Base-by-base conservation (phyloP, 257 asterid genomes). In the Forsythia suspensa region DNA sequence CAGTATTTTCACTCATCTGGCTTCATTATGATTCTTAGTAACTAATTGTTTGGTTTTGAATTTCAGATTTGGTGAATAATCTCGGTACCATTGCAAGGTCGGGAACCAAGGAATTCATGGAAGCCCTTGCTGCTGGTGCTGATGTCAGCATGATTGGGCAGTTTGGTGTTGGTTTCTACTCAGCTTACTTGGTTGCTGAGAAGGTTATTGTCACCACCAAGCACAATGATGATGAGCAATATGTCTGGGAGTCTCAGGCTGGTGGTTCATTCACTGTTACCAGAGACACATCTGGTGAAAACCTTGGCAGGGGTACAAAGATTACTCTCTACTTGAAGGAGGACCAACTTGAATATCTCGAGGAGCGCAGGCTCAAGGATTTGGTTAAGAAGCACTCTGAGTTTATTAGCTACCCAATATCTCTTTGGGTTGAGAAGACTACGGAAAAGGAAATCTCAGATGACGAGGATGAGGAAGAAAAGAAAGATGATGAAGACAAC, bases 71-170 rank as follows among this genome's bases (percentile, higher is more conserved):
- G 86, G 93, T 89, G 57, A 89, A 89, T 83, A 89, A 89, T 34
- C 83, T 89, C 6, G 93, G 93, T 18, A 89, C 93, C 6, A 89
- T 87, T 76, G 91, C 91, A 4, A 84, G 93, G 84, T 89, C 93
- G 3, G 93, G 91, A 20, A 89, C 93, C n/a, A 89, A 89, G 59
- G 72, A 37, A 34, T 36, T 68, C 46, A 68, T 68, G 72, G 72
- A 68, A 12, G 72, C 46, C 4, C 40, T 68, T 16, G 72, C 72
- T 16, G 66, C 66, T n/a, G 29, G 66, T 6, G 66, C 34, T n/a
- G 66, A 57, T n/a, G 66, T 57, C 12, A 57, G 66, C 10, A 57
- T 57, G 66, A 57, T n/a, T 57, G 66, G 66, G 29, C 34, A 57
- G 66, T 57, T 57, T 57, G 66, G 66, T 20, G 66, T 57, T 5